Percentiles rank a stretch among this genome's conserved stretches.
These are phyloP conservation scores for Phytophthora fragariae DNA, from an alignment of 352 stramenopile species.

Conservation along the genomic window DNA sequence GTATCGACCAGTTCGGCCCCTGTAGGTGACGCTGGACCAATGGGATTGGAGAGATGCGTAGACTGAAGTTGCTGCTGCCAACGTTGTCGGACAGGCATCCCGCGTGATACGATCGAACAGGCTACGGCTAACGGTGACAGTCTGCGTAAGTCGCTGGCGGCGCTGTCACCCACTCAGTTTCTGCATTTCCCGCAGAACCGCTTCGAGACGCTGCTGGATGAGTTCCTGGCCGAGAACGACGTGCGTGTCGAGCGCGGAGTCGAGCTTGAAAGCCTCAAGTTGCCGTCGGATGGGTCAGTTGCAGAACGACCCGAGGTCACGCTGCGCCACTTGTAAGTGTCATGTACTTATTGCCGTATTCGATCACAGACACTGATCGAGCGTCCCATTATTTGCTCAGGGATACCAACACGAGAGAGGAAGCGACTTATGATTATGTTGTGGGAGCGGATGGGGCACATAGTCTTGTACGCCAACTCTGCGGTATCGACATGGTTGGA, in stretches of 20 bases:
- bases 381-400: conserved; percentile 14
- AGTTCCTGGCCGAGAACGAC: conserved; percentile 55
- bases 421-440: conserved; percentile 79
- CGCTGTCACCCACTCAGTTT: conserved; percentile 81
- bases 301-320: conserved; percentile 38
- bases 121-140: conserved; percentile 31
- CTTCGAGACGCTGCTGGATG: conserved; percentile 73
- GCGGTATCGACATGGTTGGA: conserved; percentile 78
- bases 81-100: conserved; percentile 48
- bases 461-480: conserved; percentile 79
- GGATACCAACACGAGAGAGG: conserved; percentile 51
- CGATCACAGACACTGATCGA: conserved; percentile 4
- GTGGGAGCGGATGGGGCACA: conserved; percentile 92
- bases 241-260: conserved; percentile 69
- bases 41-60: background rate
- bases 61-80: conserved; percentile 10
- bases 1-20: conserved; percentile 82
- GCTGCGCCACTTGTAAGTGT: conserved; percentile 58
- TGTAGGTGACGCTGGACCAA: conserved; percentile 42
- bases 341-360: background rate
- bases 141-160: conserved; percentile 46
- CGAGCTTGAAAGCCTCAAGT: conserved; percentile 56
- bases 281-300: conserved; percentile 8
- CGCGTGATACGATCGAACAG: conserved; percentile 36
- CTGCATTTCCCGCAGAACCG: conserved; percentile 88